These are phyloP conservation scores for Colletotrichum liriopes DNA, from an alignment of 2,329 filamentous ascomycete genomes.

Conservation along the genomic window DNA sequence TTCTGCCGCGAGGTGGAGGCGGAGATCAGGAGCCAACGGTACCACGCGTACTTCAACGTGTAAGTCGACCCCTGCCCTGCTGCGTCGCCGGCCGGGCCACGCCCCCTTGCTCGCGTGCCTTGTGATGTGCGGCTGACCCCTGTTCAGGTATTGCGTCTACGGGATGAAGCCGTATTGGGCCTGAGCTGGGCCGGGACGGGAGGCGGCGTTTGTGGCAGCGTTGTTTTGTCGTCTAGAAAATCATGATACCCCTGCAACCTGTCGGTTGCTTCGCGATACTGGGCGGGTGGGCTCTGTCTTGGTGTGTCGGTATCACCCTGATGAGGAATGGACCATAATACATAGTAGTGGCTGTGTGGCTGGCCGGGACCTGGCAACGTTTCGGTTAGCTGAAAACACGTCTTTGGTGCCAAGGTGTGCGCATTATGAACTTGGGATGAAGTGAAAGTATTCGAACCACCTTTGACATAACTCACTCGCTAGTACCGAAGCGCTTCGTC, in stretches of 20 bases:
- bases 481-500: too few species aligned
- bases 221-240: background rate
- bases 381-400: too few species aligned
- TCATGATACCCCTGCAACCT: slow-evolving; percentile 2
- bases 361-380: too few species aligned
- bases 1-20: slow-evolving; percentile 49
- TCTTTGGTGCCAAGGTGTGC: too few species aligned
- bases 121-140: background rate
- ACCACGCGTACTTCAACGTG: slow-evolving; percentile 55
- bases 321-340: too few species aligned
- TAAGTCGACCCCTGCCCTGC: slow-evolving; percentile 44
- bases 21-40: slow-evolving; percentile 49
- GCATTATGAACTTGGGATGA: too few species aligned
- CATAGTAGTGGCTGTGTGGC: too few species aligned
- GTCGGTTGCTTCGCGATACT: background rate
- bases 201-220: background rate
- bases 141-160: slow-evolving; percentile 3
- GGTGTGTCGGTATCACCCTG: background rate
- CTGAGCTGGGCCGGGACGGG: background rate
- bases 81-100: background rate
- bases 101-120: background rate
- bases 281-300: background rate
- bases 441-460: too few species aligned
- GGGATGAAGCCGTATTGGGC: slow-evolving; percentile 10
- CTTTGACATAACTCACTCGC: too few species aligned